Evolutionary conservation across 208 protist genomes (phyloP), one percentile per base, ranked within the genome.

Genomic region (Novymonas esmeraldas): DNA sequence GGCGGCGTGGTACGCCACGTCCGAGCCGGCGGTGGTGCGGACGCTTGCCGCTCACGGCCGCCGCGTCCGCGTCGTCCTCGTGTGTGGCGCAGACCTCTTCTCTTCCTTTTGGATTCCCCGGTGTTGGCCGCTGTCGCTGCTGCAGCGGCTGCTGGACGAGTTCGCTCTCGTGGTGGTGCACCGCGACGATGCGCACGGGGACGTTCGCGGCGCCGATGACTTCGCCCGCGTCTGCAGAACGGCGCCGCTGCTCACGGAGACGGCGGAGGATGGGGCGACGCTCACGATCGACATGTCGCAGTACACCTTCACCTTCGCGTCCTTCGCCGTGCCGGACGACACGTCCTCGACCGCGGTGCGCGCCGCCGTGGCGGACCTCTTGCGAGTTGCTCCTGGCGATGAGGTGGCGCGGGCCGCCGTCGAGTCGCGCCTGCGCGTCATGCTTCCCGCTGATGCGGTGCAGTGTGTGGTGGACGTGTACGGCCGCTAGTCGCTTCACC

Each of bases 11-110:
- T 93, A 93, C 33, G 56, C 68, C 14, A 20, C 48, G 2, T 39
- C 55, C 9, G 78, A 82, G 38, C 34, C 68, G 2, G 71, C 45
- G 11, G 66, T 24, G 0, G 33, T 75, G 34, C 36, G 16, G 16
- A 44, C 68, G 41, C 59, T 77, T 34, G 26, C 20, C 13, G 48
- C 63, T 39, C 42, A 79, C 16, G 68, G 57, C 13, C 61, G 51
- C n/a, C 59, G 63, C 2, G 74, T 96, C 45, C 42, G 59, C 13
- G 77, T 93, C 7, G 51, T 84, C 6, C 70, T 94, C 38, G 78
- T 72, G 5, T 96, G 91, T 73, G 91, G 91, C 10, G 76, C 76
- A 9, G 91, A 96, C 51, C 45, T 96, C 4, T 94, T 91, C 56
- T 74, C 54, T 1, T 88, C 86, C 33, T 96, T 96, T 71, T 82